Conservation (phyloP, 78 protist genomes). For the Tieghemostelium lacteum region DNA sequence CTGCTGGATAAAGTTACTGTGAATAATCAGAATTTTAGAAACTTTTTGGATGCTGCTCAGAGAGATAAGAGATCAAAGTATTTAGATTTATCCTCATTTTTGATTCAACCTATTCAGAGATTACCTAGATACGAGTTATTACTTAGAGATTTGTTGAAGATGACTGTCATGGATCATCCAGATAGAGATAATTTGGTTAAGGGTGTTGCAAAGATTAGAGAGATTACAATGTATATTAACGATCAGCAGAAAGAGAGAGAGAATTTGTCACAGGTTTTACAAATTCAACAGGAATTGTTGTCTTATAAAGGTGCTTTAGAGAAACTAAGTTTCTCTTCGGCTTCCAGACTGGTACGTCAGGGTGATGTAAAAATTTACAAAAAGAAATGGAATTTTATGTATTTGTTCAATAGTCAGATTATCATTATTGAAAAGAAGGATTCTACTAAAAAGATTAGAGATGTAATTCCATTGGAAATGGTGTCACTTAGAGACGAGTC, state of each 20-base stretch:
- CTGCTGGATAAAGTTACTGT: slow-evolving; percentile 3
- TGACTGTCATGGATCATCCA: not conserved
- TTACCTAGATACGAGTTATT: slow-evolving; percentile 40
- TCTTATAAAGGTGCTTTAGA: not conserved
- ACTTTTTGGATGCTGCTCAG: slow-evolving; percentile 44
- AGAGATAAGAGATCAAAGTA: slow-evolving; percentile 35
- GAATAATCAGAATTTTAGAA: slow-evolving; percentile 5
- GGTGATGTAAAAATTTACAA: slow-evolving; percentile 22
- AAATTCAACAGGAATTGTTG: slow-evolving; percentile 23
- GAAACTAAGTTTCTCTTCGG: slow-evolving; percentile 13
- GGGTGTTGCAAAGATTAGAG: slow-evolving; percentile 16
- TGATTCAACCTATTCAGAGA: slow-evolving; percentile 41
- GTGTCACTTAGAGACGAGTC: not conserved
- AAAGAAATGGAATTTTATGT: slow-evolving; percentile 35
- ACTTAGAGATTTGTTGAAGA: slow-evolving; percentile 2
- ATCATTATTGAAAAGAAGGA: slow-evolving; percentile 18
- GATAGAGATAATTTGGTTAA: slow-evolving; percentile 10
- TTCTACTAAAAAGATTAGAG: slow-evolving; percentile 7
- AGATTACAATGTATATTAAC: slow-evolving; percentile 38
- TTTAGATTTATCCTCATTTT: slow-evolving; percentile 29
- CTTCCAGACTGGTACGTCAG: slow-evolving; percentile 8
- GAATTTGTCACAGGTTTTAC: slow-evolving; percentile 17
- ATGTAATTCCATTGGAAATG: slow-evolving; percentile 22
- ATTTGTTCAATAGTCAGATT: slow-evolving; percentile 20
- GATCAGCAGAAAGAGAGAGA: slow-evolving; percentile 48